Percentiles rank a stretch among this genome's conserved stretches.
phyloP scores from a whole-genome alignment of 768 basidiomycete species.

The Favolaschia claudopus region DNA sequence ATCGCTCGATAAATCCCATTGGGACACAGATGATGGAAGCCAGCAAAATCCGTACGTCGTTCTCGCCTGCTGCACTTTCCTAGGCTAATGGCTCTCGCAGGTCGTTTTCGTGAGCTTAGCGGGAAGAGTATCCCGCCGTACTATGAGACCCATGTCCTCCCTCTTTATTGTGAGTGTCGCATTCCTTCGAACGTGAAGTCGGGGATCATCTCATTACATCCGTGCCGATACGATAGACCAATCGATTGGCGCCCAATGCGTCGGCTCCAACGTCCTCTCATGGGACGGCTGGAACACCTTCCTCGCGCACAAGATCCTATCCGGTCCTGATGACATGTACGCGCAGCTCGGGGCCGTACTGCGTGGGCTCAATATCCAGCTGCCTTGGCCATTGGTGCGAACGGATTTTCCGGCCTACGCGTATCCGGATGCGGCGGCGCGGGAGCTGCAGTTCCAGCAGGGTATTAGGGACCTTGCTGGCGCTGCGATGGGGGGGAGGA shows the following conservation, averaged over 20 bases:
- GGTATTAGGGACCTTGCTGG: conserved; percentile 16
- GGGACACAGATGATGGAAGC: conserved; percentile 25
- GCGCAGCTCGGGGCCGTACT: conserved; percentile 15
- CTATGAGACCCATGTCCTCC: conserved; percentile 24
- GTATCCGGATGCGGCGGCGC: conserved; percentile 26
- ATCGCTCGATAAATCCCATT: conserved; percentile 12
- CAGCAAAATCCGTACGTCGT: conserved; percentile 23
- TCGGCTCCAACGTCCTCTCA: conserved; percentile 19
- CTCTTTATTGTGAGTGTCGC: conserved; percentile 21
- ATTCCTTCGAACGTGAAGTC: not conserved
- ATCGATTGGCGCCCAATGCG: conserved; percentile 23
- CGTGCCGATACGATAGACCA: conserved; percentile 13
- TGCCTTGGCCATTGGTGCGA: conserved; percentile 24
- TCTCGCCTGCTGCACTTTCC: no score
- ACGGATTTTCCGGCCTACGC: conserved; percentile 20
- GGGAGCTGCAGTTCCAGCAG: conserved; percentile 27
- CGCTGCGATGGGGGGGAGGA: conserved; percentile 5
- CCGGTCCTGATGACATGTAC: conserved; percentile 18
- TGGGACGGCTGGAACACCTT: conserved; percentile 28
- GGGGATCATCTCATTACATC: no score
- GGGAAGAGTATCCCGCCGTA: conserved; percentile 20
- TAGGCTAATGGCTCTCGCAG: no score
- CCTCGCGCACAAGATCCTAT: conserved; percentile 28
- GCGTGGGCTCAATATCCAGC: conserved; percentile 16
- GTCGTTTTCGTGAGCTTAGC: conserved; percentile 13